Conservation (phyloP, 2,329 filamentous ascomycete genomes). For the Aciculosporium take region DNA sequence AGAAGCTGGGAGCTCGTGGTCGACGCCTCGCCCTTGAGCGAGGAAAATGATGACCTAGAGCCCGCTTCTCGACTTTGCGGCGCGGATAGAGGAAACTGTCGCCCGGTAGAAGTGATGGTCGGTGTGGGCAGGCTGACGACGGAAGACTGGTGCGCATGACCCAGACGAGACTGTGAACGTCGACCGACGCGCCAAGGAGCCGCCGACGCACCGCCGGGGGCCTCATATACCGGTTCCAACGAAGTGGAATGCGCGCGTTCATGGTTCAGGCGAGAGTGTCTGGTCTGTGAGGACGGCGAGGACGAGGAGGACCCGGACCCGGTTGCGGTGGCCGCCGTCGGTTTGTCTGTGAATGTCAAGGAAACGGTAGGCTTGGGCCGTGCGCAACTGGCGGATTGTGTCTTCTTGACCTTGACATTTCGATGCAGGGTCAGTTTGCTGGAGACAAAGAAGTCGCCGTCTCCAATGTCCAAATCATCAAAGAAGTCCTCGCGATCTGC, state of each 20-base stretch:
- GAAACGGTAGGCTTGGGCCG: conserved; percentile 65
- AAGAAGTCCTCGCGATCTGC: conserved; percentile 64
- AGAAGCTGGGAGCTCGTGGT: conserved; percentile 52
- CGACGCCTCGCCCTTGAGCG: conserved; percentile 44
- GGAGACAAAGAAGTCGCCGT: conserved; percentile 67
- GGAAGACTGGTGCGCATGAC: conserved; percentile 57
- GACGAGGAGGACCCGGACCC: conserved; percentile 3
- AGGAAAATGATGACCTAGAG: conserved; percentile 37
- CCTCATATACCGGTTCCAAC: conserved; percentile 88
- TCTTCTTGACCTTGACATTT: conserved; percentile 76
- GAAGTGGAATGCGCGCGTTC: conserved; percentile 55
- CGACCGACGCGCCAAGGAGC: conserved; percentile 37
- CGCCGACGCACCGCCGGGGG: conserved; percentile 64
- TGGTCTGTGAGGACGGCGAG: conserved; percentile 35
- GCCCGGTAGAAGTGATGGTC: conserved; percentile 40
- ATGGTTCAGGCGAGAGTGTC: conserved; percentile 65
- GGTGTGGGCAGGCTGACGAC: conserved; percentile 48
- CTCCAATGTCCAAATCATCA: conserved; percentile 72
- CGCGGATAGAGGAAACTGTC: conserved; percentile 40
- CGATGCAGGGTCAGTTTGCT: conserved; percentile 75
- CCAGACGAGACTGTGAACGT: conserved; percentile 52
- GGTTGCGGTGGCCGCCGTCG: conserved; percentile 16
- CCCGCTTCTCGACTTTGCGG: conserved; percentile 47
- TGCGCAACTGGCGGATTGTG: conserved; percentile 52
- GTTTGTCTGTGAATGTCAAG: conserved; percentile 79